phyloP scores from a whole-genome alignment of 306 rosid species.

The Cucurbita argyrosperma region DNA sequence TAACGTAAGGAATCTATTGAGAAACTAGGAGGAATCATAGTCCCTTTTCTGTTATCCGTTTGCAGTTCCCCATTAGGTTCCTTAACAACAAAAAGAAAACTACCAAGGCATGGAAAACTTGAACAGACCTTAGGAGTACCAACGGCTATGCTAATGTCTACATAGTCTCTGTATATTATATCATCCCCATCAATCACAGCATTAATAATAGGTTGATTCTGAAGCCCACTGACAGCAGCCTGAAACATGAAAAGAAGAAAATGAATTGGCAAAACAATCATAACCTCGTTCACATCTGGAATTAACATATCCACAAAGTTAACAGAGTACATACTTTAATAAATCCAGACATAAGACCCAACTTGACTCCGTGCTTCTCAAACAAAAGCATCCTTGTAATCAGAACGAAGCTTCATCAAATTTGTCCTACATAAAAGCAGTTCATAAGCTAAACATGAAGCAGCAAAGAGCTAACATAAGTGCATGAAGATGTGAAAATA shows the following conservation, averaged over 20 bases:
- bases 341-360: slow-evolving; percentile 85
- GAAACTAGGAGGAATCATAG: background rate
- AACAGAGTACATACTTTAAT: slow-evolving; percentile 32
- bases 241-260: slow-evolving; percentile 13
- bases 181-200: slow-evolving; percentile 88
- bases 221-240: slow-evolving; percentile 82
- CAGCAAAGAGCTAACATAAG: slow-evolving; percentile 1
- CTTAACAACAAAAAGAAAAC: background rate
- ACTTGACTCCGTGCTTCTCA: slow-evolving; percentile 73
- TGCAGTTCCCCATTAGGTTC: background rate
- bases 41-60: background rate
- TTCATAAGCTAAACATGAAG: background rate
- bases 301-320: background rate
- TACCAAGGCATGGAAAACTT: background rate
- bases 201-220: slow-evolving; percentile 62
- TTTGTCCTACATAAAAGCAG: slow-evolving; percentile 43
- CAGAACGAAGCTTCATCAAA: slow-evolving; percentile 85
- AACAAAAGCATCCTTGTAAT: slow-evolving; percentile 77
- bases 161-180: slow-evolving; percentile 63
- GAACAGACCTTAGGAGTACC: slow-evolving; percentile 58
- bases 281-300: background rate
- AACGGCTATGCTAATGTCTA: slow-evolving; percentile 75
- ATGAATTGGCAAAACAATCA: background rate
- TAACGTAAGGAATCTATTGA: background rate
- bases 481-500: background rate